Evolutionary conservation across 2,329 filamentous ascomycete genomes (phyloP).

Genomic region (Leptosphaerulina australis): DNA sequence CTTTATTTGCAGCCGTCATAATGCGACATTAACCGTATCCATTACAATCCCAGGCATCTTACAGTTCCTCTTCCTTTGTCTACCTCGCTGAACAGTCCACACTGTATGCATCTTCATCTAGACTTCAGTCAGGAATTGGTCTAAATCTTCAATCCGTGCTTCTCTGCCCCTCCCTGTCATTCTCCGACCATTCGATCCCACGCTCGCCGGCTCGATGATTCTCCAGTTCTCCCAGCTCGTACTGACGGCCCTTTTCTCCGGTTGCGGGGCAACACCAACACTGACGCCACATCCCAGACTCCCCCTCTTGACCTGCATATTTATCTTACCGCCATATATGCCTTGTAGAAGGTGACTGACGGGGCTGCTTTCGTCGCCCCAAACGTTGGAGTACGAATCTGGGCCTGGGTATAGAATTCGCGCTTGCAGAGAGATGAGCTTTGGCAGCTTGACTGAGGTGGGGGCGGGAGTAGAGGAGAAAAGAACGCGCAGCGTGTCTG

Average conservation of each 20-base stretch:
- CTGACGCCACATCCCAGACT: constrained; percentile 23
- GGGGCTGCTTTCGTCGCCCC: constrained; percentile 48
- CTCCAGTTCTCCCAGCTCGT: constrained; percentile 37
- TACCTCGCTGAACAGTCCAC: too few relatives aligned
- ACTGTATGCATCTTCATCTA: too few relatives aligned
- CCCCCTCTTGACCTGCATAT: constrained; percentile 29
- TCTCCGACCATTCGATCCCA: constrained; percentile 1
- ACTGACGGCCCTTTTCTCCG: constrained; percentile 27
- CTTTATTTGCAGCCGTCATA: constrained; percentile 13
- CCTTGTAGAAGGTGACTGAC: constrained; percentile 47
- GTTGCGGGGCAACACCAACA: constrained; percentile 23
- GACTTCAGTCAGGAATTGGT: constrained; percentile 16
- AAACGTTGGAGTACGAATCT: constrained; percentile 47
- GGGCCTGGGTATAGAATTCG: constrained; percentile 51
- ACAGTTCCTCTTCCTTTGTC: background rate
- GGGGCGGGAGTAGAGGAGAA: constrained; percentile 30
- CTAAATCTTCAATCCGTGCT: constrained; percentile 12
- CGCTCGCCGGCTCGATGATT: constrained; percentile 7
- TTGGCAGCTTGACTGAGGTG: background rate
- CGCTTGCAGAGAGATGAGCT: constrained; percentile 42
- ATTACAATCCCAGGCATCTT: background rate
- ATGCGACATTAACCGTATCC: constrained; percentile 13
- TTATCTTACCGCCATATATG: constrained; percentile 47
- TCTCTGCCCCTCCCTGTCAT: constrained; percentile 4
- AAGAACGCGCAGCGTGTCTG: constrained; percentile 40